These are phyloP conservation scores for Coemansia brasiliensis DNA, from an alignment of 192 early-diverging fungal genomes.

Conservation along the genomic window DNA sequence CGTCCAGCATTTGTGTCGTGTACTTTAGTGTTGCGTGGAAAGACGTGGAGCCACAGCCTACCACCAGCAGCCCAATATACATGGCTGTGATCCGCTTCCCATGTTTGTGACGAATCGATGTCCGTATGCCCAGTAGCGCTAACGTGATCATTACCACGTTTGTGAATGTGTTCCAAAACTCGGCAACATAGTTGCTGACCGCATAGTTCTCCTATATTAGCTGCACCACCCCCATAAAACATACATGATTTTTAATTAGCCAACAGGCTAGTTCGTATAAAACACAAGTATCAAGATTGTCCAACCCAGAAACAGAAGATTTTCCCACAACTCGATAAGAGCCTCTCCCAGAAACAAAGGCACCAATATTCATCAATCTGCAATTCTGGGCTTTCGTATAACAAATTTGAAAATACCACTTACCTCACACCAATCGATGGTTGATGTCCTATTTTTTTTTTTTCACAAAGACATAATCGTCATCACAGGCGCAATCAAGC, in stretches of 20 bases:
- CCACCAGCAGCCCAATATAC: constrained; percentile 56
- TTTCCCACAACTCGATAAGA: too few relatives aligned
- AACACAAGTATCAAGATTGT: too few relatives aligned
- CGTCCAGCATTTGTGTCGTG: constrained; percentile 70
- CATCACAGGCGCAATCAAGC: not conserved
- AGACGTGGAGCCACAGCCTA: constrained; percentile 63
- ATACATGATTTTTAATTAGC: too few relatives aligned
- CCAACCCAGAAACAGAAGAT: too few relatives aligned
- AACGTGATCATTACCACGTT: constrained; percentile 47
- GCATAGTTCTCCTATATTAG: constrained; percentile 65
- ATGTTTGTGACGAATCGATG: constrained; percentile 44
- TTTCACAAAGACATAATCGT: not conserved
- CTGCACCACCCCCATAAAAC: too few relatives aligned
- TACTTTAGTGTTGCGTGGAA: constrained; percentile 76
- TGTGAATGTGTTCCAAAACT: constrained; percentile 70
- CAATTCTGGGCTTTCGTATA: not conserved
- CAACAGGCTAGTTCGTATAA: too few relatives aligned
- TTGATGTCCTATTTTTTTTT: constrained; percentile 54
- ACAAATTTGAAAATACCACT: not conserved
- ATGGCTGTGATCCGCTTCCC: constrained; percentile 55
- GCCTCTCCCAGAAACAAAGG: too few relatives aligned
- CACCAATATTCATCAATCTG: too few relatives aligned
- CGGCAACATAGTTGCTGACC: constrained; percentile 64
- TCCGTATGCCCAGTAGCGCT: constrained; percentile 59
- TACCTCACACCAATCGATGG: constrained; percentile 79